Base-by-base conservation (phyloP, 495 filamentous ascomycete genomes). In the Tuber umbilicatum region DNA sequence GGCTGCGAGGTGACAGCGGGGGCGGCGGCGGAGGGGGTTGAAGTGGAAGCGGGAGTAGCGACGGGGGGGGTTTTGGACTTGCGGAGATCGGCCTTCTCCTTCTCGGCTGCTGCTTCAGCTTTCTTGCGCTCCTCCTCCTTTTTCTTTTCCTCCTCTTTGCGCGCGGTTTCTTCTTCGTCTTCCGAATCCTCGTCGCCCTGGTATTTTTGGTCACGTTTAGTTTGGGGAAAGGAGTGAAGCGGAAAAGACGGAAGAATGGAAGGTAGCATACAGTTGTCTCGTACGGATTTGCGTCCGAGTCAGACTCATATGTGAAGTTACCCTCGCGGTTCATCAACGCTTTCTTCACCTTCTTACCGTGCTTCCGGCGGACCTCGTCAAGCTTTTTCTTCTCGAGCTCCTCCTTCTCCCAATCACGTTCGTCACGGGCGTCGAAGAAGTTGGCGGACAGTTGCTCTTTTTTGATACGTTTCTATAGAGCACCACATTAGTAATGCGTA, bases 381-480 rank as follows among this genome's bases (percentile, higher is more conserved):
- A 92, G 90, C 79, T 86, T 86, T 83, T 90, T 87, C 80, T 91
- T 86, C 75, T 90, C 87, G 17, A 87, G 81, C 82, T 95, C 92
- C 80, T 94, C 91, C 71, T 89, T 86, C 72, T 97, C 93, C 47
- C 93, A 92, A 75, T 97, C 92, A 73, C 90, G 89, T 83, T 97
- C 93, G 31, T 96, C 89, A 77, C 91, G 93, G 21, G 92, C 85
- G 74, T 91, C 90, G 77, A 97, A 97, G 10, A 94, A 84, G 79
- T 97, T 97, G 21, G 95, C 94, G 74, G 88, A 89, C 42, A 94
- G 85, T 79, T 95, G 93, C 80, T 99, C 94, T 47, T 92, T 89
- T 75, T 94, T 95, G 76, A 98, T 91, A 75, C 90, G 87, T 72
- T 91, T 82, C 81, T 82, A 71, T 41, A 69, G 43, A 71, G 42